A percentile compares a stretch with the other conserved stretches of the same genome.
These are phyloP conservation scores for Hypoxylon intermedium DNA, from an alignment of 495 filamentous ascomycete species.

Conservation along the genomic window DNA sequence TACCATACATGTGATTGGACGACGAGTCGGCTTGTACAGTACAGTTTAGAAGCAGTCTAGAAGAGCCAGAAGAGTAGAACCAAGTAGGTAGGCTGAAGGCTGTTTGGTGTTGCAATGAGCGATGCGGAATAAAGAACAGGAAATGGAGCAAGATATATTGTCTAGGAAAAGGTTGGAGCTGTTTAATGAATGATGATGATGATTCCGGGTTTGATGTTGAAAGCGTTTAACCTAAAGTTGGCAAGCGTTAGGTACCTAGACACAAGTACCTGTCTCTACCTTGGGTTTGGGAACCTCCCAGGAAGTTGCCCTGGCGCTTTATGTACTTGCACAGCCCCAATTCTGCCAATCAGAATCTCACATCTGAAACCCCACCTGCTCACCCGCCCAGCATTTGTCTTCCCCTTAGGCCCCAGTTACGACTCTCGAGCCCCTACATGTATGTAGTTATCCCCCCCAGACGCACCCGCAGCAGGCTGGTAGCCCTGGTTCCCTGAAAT, in stretches of 20 bases:
- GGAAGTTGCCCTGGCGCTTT: slow-evolving; percentile 21
- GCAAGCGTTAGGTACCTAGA: slow-evolving; percentile 5
- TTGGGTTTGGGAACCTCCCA: slow-evolving; percentile 3
- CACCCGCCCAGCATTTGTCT: slow-evolving; percentile 21
- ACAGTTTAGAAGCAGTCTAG: too few species aligned
- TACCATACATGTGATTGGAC: slow-evolving; percentile 20
- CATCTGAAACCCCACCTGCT: slow-evolving; percentile 35
- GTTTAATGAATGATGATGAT: slow-evolving; percentile 12
- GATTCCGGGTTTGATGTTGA: slow-evolving; percentile 11
- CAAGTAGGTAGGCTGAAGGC: slow-evolving; percentile 1
- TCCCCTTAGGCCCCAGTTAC: slow-evolving; percentile 25
- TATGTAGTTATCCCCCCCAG: not conserved
- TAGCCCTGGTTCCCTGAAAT: slow-evolving; percentile 7
- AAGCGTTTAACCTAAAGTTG: slow-evolving; percentile 1
- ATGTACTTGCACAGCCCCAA: slow-evolving; percentile 33
- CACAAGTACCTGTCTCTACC: not conserved
- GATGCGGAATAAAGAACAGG: slow-evolving; percentile 4
- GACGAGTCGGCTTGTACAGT: slow-evolving; percentile 3
- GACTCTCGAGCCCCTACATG: slow-evolving; percentile 18
- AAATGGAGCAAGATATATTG: slow-evolving; percentile 14
- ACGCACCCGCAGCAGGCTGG: slow-evolving; percentile 8
- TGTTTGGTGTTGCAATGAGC: slow-evolving; percentile 11
- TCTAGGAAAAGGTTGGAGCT: slow-evolving; percentile 4
- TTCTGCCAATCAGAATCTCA: slow-evolving; percentile 32
- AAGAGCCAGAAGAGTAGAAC: slow-evolving; percentile 2